These are phyloP conservation scores for Ophiosphaerella korrae DNA, from an alignment of 2,329 filamentous ascomycete species.

Conservation along the genomic window DNA sequence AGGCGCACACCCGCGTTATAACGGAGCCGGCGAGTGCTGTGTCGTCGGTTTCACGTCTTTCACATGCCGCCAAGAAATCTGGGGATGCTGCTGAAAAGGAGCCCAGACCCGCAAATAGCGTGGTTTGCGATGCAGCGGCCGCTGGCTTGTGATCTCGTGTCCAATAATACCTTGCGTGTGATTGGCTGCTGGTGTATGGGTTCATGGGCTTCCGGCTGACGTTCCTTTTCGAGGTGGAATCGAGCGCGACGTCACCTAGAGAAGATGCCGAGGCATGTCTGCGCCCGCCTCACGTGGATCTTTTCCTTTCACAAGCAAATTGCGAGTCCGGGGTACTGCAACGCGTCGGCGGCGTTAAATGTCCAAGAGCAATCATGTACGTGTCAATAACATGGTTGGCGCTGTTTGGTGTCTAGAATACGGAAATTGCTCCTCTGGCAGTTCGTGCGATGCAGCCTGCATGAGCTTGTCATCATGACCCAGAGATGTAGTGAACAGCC, in stretches of 20 bases:
- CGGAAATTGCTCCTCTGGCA: neutral
- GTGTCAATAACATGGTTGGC: too few species aligned
- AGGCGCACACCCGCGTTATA: constrained; percentile 26
- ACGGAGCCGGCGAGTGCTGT: constrained; percentile 8
- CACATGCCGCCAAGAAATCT: constrained; percentile 46
- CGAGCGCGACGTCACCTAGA: constrained; percentile 33
- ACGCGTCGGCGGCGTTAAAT: constrained; percentile 1
- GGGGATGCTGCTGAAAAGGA: constrained; percentile 28
- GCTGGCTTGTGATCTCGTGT: constrained; percentile 37
- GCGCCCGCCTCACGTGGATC: constrained; percentile 12
- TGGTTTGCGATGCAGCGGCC: constrained; percentile 26
- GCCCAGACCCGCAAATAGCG: constrained; percentile 32
- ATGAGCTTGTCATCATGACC: constrained; percentile 6
- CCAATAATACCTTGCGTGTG: constrained; percentile 22
- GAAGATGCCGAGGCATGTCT: constrained; percentile 34
- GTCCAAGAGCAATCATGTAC: neutral
- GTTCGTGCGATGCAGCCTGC: constrained; percentile 9
- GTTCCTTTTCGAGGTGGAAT: constrained; percentile 28
- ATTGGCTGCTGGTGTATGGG: constrained; percentile 29
- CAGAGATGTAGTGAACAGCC: neutral
- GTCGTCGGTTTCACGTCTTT: constrained; percentile 33
- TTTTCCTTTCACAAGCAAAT: constrained; percentile 14
- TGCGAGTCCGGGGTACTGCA: constrained; percentile 17
- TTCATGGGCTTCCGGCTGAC: constrained; percentile 18
- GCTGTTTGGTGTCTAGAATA: too few species aligned